Conservation (phyloP, 768 basidiomycete species). For the Russula dissimulans region DNA sequence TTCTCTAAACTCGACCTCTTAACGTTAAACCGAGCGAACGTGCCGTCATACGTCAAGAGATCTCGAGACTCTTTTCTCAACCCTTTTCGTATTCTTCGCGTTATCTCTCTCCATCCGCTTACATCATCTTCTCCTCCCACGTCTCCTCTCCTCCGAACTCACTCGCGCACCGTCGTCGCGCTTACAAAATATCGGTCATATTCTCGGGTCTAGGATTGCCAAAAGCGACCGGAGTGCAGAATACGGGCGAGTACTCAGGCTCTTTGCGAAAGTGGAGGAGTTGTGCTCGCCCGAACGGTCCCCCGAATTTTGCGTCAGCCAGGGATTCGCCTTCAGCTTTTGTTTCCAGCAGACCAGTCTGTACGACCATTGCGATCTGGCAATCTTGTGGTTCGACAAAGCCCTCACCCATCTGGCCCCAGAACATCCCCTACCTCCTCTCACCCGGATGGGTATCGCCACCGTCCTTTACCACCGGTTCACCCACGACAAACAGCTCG, state of each 20-base stretch:
- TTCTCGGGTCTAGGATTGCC: neutral
- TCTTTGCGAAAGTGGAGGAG: neutral
- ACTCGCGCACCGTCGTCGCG: too few species aligned
- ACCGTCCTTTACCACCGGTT: neutral
- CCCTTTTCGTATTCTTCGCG: too few species aligned
- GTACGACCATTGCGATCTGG: neutral
- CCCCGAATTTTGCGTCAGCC: neutral
- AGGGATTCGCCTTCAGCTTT: neutral
- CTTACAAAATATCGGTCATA: neutral
- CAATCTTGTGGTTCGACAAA: neutral
- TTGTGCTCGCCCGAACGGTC: neutral
- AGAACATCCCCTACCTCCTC: neutral
- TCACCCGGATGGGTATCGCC: neutral
- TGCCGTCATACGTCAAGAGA: too few species aligned
- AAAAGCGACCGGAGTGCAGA: neutral
- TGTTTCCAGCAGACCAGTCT: slow-evolving; percentile 5
- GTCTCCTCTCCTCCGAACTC: too few species aligned
- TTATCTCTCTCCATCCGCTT: too few species aligned
- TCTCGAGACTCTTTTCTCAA: too few species aligned
- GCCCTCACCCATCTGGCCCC: neutral
- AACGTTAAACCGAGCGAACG: too few species aligned
- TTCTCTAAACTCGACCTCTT: too few species aligned
- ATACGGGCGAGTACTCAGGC: neutral
- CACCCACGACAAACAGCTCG: neutral
- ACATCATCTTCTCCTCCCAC: too few species aligned